Base-by-base conservation (phyloP, 768 basidiomycete genomes). In the Trametes villosa region DNA sequence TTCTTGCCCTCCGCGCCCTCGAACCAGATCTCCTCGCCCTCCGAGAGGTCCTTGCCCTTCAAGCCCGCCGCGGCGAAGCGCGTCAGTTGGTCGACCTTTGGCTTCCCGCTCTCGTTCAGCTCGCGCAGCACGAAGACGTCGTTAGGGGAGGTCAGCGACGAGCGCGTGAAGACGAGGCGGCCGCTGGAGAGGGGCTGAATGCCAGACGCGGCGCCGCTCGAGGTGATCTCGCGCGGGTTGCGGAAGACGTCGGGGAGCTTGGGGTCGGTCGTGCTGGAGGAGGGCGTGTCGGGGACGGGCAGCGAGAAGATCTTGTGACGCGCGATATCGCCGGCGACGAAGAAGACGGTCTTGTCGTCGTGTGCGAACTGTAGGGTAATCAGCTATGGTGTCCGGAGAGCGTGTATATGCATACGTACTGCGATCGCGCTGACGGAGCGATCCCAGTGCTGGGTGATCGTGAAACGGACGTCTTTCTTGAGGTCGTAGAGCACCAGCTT, bases 11-110 rank as follows among this genome's bases (percentile, higher is more conserved):
- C 75, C 3, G 91, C 92, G 11, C 96, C 96, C 60, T 85, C 83
- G 77, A 97, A 98, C 86, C 88, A 94, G 69, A 98, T 92, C 58
- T 92, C 86, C 67, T 96, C 88, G 15, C 89, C 91, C 9, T 72
- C 68, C 57, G 77, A 76, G 38, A 96, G 77, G 24, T 74, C 57
- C 73, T 89, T 92, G 9, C 76, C 81, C 50, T 80, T 74, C 50
- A 94, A 73, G 7, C 79, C 79, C 9, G 78, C 71, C 41, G 77
- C 78, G 0, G 89, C 82, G 71, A 96, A 87, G 38, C 74, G 67
- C 2, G 96, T 93, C 40, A 96, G 68, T 64, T 84, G 85, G 18
- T 78, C 73, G 2, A 84, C 72, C n/a, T 77, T 68, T 22, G 75
- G 72, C 49, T 73, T 66, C 64, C 53, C 58, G 36, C 60, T 45